phyloP scores from a whole-genome alignment of 768 basidiomycete species.

The Pulveroboletus sp. region DNA sequence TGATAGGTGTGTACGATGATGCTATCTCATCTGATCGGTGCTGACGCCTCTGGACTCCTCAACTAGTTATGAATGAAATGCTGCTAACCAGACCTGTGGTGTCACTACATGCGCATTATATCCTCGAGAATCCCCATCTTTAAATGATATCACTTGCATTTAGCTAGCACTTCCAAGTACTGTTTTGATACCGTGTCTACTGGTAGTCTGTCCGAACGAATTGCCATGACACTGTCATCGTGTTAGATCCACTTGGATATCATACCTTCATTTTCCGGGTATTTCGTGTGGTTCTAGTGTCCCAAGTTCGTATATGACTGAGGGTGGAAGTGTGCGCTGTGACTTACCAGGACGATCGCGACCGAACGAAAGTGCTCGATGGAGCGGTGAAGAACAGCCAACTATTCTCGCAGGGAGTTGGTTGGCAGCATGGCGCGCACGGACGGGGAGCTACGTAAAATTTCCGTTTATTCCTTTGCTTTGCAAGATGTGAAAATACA shows the following conservation, averaged over 20 bases:
- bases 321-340: background rate
- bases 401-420: too few species aligned
- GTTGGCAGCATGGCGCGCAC: too few species aligned
- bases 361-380: background rate
- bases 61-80: slow-evolving; percentile 9
- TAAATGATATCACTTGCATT: slow-evolving; percentile 11
- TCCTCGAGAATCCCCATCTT: background rate
- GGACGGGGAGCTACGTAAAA: too few species aligned
- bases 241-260: background rate
- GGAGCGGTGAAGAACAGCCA: too few species aligned
- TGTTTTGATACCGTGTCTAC: background rate
- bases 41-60: background rate
- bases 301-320: background rate
- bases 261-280: background rate
- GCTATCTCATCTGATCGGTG: slow-evolving; percentile 6
- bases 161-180: background rate
- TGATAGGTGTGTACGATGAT: slow-evolving; percentile 12
- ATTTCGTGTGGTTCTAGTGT: slow-evolving; percentile 8
- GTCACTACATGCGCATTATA: background rate
- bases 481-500: background rate
- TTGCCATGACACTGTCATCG: background rate
- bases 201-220: background rate
- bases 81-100: background rate
- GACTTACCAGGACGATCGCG: background rate
- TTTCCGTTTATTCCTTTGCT: background rate